A percentile compares a stretch with the other conserved stretches of the same genome.
Evolutionary conservation across 257 asterid species (phyloP).

Genomic region (Plantago elongata): DNA sequence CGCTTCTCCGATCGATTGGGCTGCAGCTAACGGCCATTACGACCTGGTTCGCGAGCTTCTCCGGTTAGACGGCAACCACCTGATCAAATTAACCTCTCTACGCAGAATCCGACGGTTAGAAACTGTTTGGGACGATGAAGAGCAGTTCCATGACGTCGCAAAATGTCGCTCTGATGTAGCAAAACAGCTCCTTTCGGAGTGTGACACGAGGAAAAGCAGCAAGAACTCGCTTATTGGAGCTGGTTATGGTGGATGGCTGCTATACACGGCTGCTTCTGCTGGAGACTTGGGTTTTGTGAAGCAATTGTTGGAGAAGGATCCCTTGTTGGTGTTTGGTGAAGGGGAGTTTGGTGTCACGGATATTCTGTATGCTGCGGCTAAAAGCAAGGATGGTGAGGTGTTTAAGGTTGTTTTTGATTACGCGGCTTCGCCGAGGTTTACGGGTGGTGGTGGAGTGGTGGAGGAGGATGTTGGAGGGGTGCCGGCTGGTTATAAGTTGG

Average conservation of each 20-base stretch:
- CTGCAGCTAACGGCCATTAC: slow-evolving; percentile 95
- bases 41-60: slow-evolving; percentile 84
- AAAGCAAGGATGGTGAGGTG: slow-evolving; percentile 65
- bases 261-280: slow-evolving; percentile 94
- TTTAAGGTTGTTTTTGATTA: slow-evolving; percentile 57
- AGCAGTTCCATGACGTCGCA: slow-evolving; percentile 77
- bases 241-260: slow-evolving; percentile 92
- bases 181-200: slow-evolving; percentile 47
- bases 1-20: slow-evolving; percentile 95
- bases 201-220: slow-evolving; percentile 55
- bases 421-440: slow-evolving; percentile 63
- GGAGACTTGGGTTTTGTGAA: slow-evolving; percentile 66
- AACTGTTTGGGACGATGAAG: slow-evolving; percentile 98
- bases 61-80: slow-evolving; percentile 87
- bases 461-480: slow-evolving; percentile 50
- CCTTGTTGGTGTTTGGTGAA: slow-evolving; percentile 83
- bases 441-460: slow-evolving; percentile 27
- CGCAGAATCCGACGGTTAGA: slow-evolving; percentile 85
- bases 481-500: slow-evolving; percentile 72
- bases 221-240: slow-evolving; percentile 59
- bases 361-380: slow-evolving; percentile 75
- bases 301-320: slow-evolving; percentile 68
- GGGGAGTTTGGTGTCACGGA: slow-evolving; percentile 94
- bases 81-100: slow-evolving; percentile 78
- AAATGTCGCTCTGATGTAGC: slow-evolving; percentile 71